Conservation (phyloP, 495 filamentous ascomycete species). For the Physcia stellaris region DNA sequence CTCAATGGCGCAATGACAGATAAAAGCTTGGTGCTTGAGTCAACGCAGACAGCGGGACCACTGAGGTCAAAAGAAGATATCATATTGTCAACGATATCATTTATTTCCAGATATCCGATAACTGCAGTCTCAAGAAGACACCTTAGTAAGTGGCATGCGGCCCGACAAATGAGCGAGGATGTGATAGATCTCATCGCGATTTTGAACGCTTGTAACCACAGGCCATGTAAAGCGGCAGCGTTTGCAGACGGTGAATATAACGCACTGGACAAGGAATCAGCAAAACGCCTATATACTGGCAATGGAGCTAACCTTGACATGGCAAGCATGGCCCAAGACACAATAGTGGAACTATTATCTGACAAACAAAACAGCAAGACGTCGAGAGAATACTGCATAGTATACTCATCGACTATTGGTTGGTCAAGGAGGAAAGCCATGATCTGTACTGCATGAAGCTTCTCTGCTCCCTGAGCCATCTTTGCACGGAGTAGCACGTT, state of each 20-base stretch:
- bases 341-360: constrained; percentile 39
- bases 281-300: no score
- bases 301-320: constrained; percentile 32
- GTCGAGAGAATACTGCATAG: constrained; percentile 24
- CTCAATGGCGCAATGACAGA: constrained; percentile 43
- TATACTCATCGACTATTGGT: constrained; percentile 11
- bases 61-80: constrained; percentile 63
- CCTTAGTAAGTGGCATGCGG: constrained; percentile 65
- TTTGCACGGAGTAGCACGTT: constrained; percentile 49
- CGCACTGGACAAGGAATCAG: no score
- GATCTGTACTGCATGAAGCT: constrained; percentile 62
- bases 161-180: constrained; percentile 55
- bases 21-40: constrained; percentile 68
- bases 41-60: constrained; percentile 66
- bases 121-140: constrained; percentile 48
- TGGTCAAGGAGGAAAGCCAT: constrained; percentile 53
- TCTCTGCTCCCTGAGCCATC: constrained; percentile 37
- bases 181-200: constrained; percentile 55
- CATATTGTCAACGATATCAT: constrained; percentile 52
- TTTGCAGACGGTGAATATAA: constrained; percentile 16
- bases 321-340: constrained; percentile 55
- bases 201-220: constrained; percentile 69
- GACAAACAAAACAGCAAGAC: constrained; percentile 34
- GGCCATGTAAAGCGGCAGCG: constrained; percentile 11
- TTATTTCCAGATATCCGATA: constrained; percentile 46